Evolutionary conservation across 768 basidiomycete species (phyloP).

Genomic region (Tephrocybe rancida): DNA sequence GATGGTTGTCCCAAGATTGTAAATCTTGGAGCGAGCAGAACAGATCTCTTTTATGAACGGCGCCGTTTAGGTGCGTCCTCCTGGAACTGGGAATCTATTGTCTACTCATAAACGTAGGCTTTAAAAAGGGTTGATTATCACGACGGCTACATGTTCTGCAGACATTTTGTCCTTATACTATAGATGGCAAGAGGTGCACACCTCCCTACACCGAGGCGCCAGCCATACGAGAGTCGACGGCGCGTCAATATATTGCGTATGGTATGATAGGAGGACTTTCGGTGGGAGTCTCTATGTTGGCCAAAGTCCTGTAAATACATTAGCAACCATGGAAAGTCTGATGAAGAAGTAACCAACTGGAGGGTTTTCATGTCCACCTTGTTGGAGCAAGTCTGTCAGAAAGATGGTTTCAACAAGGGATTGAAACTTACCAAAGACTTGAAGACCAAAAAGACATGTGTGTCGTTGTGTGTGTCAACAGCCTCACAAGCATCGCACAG

Average conservation of each 20-base stretch:
- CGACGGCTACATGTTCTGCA: too few relatives aligned
- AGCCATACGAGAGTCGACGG: background rate
- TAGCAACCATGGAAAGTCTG: background rate
- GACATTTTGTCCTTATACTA: conserved; percentile 3
- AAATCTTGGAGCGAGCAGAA: conserved; percentile 92
- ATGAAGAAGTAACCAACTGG: conserved; percentile 44
- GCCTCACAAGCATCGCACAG: conserved; percentile 85
- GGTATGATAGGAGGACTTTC: conserved; percentile 60
- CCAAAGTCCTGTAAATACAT: conserved; percentile 42
- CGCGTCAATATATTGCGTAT: conserved; percentile 53
- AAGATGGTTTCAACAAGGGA: conserved; percentile 8
- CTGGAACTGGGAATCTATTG: background rate
- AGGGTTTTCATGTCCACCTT: conserved; percentile 78
- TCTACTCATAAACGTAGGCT: conserved; percentile 42
- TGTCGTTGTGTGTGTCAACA: conserved; percentile 79
- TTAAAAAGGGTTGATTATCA: conserved; percentile 59
- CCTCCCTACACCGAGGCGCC: background rate
- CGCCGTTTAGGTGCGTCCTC: conserved; percentile 69
- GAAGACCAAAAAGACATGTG: conserved; percentile 86
- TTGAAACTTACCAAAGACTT: conserved; percentile 67
- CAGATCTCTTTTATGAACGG: conserved; percentile 90
- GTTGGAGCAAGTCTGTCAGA: background rate
- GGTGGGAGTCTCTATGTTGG: conserved; percentile 58
- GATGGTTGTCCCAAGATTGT: conserved; percentile 99
- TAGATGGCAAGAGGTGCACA: background rate